Evolutionary conservation across 192 early-diverging fungal species (phyloP).

Genomic region (Phlyctochytrium planicorne): DNA sequence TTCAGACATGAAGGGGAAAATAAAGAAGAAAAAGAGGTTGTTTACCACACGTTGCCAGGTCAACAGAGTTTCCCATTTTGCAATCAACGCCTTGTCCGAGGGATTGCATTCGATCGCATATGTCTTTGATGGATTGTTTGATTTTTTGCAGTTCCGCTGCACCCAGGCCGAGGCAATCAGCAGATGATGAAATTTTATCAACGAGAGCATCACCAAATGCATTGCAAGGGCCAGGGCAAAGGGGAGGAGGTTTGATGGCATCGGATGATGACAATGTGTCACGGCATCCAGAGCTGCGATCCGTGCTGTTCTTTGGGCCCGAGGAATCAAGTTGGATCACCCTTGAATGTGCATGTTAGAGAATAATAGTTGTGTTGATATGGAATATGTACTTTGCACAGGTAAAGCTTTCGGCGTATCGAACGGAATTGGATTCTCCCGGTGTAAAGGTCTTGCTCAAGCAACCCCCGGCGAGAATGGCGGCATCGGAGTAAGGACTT

Average conservation of each 20-base stretch:
- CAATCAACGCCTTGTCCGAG: background rate
- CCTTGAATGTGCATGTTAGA: no score
- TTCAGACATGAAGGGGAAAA: background rate
- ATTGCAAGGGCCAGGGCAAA: background rate
- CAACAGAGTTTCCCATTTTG: background rate
- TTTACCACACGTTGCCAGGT: background rate
- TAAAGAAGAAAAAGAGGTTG: background rate
- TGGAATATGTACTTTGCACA: constrained; percentile 1
- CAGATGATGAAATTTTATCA: background rate
- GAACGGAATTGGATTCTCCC: no score
- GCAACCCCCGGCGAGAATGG: background rate
- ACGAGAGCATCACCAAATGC: background rate
- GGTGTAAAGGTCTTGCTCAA: background rate
- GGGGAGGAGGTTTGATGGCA: background rate
- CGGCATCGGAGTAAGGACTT: background rate
- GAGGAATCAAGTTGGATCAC: background rate
- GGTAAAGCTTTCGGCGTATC: background rate
- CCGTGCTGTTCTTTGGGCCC: no score
- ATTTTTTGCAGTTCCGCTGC: background rate
- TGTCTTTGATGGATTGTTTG: background rate
- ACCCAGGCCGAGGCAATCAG: background rate
- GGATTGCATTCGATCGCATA: background rate
- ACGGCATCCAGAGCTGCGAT: no score
- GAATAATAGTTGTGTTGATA: background rate
- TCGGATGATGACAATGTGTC: background rate